Evolutionary conservation across 257 asterid species (phyloP).

Genomic region (Forsythia suspensa): DNA sequence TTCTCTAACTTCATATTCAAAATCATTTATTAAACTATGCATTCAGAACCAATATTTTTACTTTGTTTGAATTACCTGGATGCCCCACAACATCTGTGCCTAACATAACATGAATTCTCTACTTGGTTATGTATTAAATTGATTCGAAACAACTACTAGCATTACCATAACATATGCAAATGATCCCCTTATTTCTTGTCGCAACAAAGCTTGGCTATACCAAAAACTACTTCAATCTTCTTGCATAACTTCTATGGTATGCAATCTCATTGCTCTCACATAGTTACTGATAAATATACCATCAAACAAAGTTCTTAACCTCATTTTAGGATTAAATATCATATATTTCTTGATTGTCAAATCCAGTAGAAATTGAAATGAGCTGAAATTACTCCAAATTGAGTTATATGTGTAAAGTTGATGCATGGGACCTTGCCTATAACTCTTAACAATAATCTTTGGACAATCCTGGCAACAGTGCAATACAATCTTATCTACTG

Average conservation of each 20-base stretch:
- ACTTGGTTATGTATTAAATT: background rate
- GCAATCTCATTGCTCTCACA: background rate
- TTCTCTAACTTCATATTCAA: background rate
- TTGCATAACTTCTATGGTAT: background rate
- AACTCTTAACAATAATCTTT: too few species aligned
- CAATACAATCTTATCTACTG: background rate
- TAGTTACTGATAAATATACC: background rate
- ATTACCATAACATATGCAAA: background rate
- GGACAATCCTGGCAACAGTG: background rate
- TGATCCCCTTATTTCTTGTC: background rate
- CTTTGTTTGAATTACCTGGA: background rate
- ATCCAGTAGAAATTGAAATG: too few species aligned
- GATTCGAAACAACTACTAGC: background rate
- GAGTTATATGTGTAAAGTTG: background rate
- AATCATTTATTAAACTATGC: background rate
- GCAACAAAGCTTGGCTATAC: background rate
- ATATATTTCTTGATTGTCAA: too few species aligned
- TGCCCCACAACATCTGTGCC: background rate
- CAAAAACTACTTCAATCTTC: background rate
- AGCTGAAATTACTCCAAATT: too few species aligned
- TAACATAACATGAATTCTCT: background rate
- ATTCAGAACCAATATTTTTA: background rate
- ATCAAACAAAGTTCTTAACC: background rate
- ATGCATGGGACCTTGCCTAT: background rate
- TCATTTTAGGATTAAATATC: background rate